Percentiles rank a stretch among this genome's conserved stretches.
phyloP scores from a whole-genome alignment of 257 asterid genomes.

The Solanum commersonii region DNA sequence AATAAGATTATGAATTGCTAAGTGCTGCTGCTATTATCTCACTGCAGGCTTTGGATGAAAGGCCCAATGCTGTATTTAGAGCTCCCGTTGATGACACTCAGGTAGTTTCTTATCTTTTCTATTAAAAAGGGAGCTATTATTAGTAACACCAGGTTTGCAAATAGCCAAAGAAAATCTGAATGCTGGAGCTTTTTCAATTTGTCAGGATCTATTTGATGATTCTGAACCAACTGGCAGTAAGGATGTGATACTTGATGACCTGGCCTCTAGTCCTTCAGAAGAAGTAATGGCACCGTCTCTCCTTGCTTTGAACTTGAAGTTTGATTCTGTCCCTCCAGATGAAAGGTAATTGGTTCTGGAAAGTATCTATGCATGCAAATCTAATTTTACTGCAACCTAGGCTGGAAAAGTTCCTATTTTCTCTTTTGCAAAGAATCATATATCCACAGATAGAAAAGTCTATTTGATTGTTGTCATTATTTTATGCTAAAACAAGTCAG shows the following conservation, averaged over 20 bases:
- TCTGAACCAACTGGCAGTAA: conserved; percentile 30
- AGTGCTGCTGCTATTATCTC: conserved; percentile 2
- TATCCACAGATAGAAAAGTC: neutral
- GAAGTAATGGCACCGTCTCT: conserved; percentile 60
- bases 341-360: conserved; percentile 36
- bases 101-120: conserved; percentile 28
- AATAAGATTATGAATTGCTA: neutral
- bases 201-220: conserved; percentile 71
- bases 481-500: neutral
- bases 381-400: neutral
- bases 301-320: conserved; percentile 55
- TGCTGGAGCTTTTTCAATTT: conserved; percentile 1
- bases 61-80: conserved; percentile 39
- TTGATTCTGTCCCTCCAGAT: conserved; percentile 66
- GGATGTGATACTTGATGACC: conserved; percentile 27
- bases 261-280: conserved; percentile 26
- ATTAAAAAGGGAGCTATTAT: neutral
- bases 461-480: neutral
- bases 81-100: conserved; percentile 62
- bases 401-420: neutral
- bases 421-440: neutral
- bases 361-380: neutral
- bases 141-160: neutral
- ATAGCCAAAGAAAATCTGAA: neutral
- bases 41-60: conserved; percentile 39